These are phyloP conservation scores for Penicillium arizonense DNA, from an alignment of 495 filamentous ascomycete species.

Conservation along the genomic window DNA sequence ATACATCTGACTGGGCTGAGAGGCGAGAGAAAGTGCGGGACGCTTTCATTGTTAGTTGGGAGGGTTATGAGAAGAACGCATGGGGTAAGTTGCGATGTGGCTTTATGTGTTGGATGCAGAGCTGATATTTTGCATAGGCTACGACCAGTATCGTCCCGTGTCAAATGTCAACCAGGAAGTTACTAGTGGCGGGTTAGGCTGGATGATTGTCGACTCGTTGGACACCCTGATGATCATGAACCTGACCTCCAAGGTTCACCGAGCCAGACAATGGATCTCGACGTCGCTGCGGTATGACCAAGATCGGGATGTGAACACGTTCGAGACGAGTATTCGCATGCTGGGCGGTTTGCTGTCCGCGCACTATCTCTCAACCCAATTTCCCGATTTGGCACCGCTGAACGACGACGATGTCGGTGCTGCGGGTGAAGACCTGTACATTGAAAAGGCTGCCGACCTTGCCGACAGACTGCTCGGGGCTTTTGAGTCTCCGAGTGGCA, in stretches of 20 bases:
- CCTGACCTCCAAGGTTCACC: slow-evolving; percentile 76
- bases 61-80: slow-evolving; percentile 86
- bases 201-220: slow-evolving; percentile 96
- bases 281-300: slow-evolving; percentile 80
- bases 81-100: slow-evolving; percentile 67
- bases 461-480: slow-evolving; percentile 84
- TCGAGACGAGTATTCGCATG: slow-evolving; percentile 99
- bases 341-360: slow-evolving; percentile 91
- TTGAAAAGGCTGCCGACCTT: slow-evolving; percentile 93
- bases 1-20: slow-evolving; percentile 60
- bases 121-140: slow-evolving; percentile 52
- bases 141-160: slow-evolving; percentile 81
- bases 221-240: slow-evolving; percentile 99
- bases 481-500: slow-evolving; percentile 80
- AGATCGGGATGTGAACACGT: slow-evolving; percentile 93
- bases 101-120: background rate
- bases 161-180: slow-evolving; percentile 80
- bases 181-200: slow-evolving; percentile 73
- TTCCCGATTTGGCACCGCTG: slow-evolving; percentile 64
- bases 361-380: slow-evolving; percentile 82
- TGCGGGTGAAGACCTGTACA: slow-evolving; percentile 82
- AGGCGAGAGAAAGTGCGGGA: slow-evolving; percentile 85
- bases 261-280: slow-evolving; percentile 90
- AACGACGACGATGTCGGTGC: slow-evolving; percentile 62
- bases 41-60: slow-evolving; percentile 85